Evolutionary conservation across 169 alveolate genomes (phyloP), one percentile per base, ranked within the genome.

Genomic region (Cryptosporidium muris): DNA sequence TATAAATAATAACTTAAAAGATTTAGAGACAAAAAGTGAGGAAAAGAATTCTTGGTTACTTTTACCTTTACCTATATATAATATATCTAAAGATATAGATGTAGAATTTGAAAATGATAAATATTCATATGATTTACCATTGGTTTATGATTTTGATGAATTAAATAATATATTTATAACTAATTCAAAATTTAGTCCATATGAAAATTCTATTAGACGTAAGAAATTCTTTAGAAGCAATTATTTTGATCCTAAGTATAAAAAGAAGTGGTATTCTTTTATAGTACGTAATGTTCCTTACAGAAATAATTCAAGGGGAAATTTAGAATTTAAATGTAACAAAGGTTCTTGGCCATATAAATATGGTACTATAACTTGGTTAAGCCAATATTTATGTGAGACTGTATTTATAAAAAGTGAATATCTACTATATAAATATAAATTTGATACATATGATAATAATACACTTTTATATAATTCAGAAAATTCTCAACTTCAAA

Each of bases 341-440:
- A 66, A 40, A 40, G 81, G 81, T 34, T 66, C 53, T 14, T 66
- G 81, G 81, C 81, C 81, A 51, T 66, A 66, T 53, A 66, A 66
- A 53, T 64, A 65, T 52, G 81, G 81, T 2, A 40, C 51, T 4
- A n/a, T 25, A 14, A 52, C 81, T 52, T 66, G 81, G 81, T 51
- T 66, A 56, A 65, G 81, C 11, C 14, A 66, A 2, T 66, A 66
- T 66, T 42, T 66, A 38, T 66, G 81, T 36, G 81, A 66, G 12
- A 65, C 54, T 16, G 14, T 53, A 52, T 48, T 54, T 66, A 51
- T 66, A 14, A 40, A 47, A 36, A 38, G 66, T 7, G 25, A n/a
- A 11, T 49, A 42, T 49, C 54, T 53, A 3, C 4, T 14, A 60
- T 49, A 9, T 12, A 49, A 1, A 9, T 49, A 9, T 12, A 7